Conservation (phyloP, 768 basidiomycete genomes). For the Termitomyces sp. region DNA sequence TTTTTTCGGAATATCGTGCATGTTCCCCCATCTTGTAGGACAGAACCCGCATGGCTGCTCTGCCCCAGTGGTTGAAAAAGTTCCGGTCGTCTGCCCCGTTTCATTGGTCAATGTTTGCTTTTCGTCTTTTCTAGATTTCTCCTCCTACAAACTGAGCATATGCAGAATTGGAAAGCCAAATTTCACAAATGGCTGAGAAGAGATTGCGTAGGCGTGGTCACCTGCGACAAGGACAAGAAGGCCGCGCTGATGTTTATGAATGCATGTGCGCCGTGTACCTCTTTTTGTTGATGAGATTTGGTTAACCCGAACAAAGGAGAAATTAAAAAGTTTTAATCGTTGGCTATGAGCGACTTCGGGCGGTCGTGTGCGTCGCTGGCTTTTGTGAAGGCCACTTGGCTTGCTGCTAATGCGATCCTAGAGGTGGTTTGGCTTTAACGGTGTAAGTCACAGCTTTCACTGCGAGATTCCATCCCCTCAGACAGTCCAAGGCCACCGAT, state of each 20-base stretch:
- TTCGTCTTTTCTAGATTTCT: neutral
- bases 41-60: constrained; percentile 74
- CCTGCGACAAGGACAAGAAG: constrained; percentile 42
- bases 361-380: constrained; percentile 53
- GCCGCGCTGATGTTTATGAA: constrained; percentile 67
- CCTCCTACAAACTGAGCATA: neutral
- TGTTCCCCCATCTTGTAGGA: constrained; percentile 49
- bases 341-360: constrained; percentile 88
- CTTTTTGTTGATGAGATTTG: neutral
- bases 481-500: constrained; percentile 66
- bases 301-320: constrained; percentile 36
- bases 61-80: constrained; percentile 64
- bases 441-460: constrained; percentile 34
- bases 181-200: constrained; percentile 87
- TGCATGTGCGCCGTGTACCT: constrained; percentile 39
- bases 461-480: neutral
- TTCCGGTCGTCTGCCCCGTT: constrained; percentile 91
- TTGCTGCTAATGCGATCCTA: neutral
- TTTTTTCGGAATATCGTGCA: too few species aligned
- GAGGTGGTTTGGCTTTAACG: constrained; percentile 52
- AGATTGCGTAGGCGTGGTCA: constrained; percentile 41
- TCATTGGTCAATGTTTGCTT: constrained; percentile 70
- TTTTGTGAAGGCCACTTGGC: neutral
- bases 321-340: constrained; percentile 86
- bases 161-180: constrained; percentile 91